Evolutionary conservation across 306 rosid genomes (phyloP), one percentile per base, ranked within the genome.

Genomic region (Cicer bijugum): DNA sequence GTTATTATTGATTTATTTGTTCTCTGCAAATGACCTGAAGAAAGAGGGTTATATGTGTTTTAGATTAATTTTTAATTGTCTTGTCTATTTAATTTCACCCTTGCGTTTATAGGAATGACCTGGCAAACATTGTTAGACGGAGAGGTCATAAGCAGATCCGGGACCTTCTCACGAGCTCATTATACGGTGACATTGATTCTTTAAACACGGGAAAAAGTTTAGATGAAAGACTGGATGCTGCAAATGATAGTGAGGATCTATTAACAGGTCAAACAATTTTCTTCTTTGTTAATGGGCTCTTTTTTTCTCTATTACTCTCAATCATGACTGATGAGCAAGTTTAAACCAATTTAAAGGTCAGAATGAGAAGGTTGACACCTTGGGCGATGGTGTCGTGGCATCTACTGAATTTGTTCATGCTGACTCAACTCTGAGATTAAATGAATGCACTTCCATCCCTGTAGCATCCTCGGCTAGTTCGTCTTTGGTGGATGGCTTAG

Each of bases 41-140:
- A 17, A 8, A 9, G 44, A 20, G 45, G 74, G 16, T 48, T 47
- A n/a, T 33, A 47, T 50, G 17, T 69, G 14, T 68, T 55, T 56
- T 17, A 11, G 69, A 12, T n/a, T 60, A 12, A 6, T 23, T 45
- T 62, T 19, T 15, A 39, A 12, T 42, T 9, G n/a, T 38, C 5
- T 76, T 2, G 3, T 55, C 51, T 46, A 28, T 73, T 50, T 52
- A 37, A 28, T 73, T 50, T 52, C 20, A 52, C 9, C 33, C 15
- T 16, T 50, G 39, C 56, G 65, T 51, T 59, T 58, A 38, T 67
- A 94, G 98, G 89, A 88, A 70, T 58, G 96, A 94, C 79, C 86
- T 94, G 8, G 98, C 98, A 11, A 84, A 94, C 82, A 86, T 88
- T 77, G 98, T 94, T 12, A 82, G 98, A 86, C 87, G 98, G 69